Conservation (phyloP, 2,329 filamentous ascomycete genomes). For the Aspergillus sp. region DNA sequence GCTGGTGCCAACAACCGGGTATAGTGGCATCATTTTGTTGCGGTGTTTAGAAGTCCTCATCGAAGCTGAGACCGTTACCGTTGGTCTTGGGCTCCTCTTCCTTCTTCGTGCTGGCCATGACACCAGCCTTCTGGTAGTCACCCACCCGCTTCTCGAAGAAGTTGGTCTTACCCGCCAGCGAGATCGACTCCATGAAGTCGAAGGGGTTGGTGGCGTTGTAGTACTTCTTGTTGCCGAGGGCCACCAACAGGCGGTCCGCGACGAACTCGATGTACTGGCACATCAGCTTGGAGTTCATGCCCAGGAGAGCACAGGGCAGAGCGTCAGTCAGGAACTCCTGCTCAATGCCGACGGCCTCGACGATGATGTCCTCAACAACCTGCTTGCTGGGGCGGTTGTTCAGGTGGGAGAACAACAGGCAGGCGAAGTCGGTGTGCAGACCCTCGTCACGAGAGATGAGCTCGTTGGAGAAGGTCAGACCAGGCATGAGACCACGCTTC, state of each 20-base stretch:
- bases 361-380: conserved; percentile 82
- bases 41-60: conserved; percentile 81
- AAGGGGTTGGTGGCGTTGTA: conserved; percentile 96
- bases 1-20: conserved; percentile 23
- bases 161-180: conserved; percentile 98
- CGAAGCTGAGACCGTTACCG: conserved; percentile 81
- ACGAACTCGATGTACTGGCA: conserved; percentile 99
- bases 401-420: conserved; percentile 94
- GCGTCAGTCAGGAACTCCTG: conserved; percentile 98
- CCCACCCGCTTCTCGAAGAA: conserved; percentile 99
- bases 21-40: conserved; percentile 27
- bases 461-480: conserved; percentile 98
- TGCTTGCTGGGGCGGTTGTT: conserved; percentile 85
- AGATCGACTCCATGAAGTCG: conserved; percentile 99
- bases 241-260: conserved; percentile 87
- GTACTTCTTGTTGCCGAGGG: conserved; percentile 90
- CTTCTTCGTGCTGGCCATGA: conserved; percentile 90
- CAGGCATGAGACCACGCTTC: conserved; percentile 99
- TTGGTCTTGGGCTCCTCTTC: conserved; percentile 42
- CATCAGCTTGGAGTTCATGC: conserved; percentile 97
- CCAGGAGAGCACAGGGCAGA: conserved; percentile 85
- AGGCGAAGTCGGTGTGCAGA: conserved; percentile 98
- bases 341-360: conserved; percentile 90
- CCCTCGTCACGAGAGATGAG: conserved; percentile 99
- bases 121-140: conserved; percentile 99